Percentiles rank a stretch among this genome's conserved stretches.
phyloP scores from a whole-genome alignment of 2,329 filamentous ascomycete genomes.

The Aureobasidium lini region DNA sequence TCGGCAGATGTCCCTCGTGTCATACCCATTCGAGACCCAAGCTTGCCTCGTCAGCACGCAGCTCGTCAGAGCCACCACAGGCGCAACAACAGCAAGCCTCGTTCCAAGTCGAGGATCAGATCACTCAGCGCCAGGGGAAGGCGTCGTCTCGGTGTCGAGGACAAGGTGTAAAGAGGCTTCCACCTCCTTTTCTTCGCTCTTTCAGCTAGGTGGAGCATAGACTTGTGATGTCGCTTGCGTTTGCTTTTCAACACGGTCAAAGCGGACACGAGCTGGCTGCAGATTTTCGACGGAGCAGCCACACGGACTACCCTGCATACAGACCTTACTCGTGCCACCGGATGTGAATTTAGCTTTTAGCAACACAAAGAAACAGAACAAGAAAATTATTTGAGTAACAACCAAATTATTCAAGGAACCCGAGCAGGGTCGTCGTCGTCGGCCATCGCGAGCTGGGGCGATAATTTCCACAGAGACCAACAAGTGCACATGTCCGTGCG shows the following conservation, averaged over 20 bases:
- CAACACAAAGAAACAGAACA: background rate
- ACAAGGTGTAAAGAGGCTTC: slow-evolving; percentile 3
- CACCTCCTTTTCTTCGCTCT: background rate
- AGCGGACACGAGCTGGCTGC: background rate
- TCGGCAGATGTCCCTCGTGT: slow-evolving; percentile 20
- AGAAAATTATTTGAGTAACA: background rate
- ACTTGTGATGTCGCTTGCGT: background rate
- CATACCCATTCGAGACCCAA: background rate
- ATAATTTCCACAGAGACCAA: slow-evolving; percentile 10
- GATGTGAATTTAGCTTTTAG: background rate
- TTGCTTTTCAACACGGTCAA: background rate
- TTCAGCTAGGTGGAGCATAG: background rate
- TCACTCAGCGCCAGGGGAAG: slow-evolving; percentile 4
- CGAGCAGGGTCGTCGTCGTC: background rate
- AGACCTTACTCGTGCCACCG: background rate
- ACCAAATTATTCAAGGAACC: too few species aligned
- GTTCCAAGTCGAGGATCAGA: background rate
- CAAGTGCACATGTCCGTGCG: background rate
- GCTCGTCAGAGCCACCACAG: background rate
- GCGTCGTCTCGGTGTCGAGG: background rate
- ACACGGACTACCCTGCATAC: slow-evolving; percentile 1
- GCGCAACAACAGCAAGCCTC: slow-evolving; percentile 4
- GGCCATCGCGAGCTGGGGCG: background rate
- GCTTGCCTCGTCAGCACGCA: background rate
- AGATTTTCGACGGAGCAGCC: background rate